phyloP scores from a whole-genome alignment of 192 early-diverging fungal genomes.

The Funneliformis mosseae region DNA sequence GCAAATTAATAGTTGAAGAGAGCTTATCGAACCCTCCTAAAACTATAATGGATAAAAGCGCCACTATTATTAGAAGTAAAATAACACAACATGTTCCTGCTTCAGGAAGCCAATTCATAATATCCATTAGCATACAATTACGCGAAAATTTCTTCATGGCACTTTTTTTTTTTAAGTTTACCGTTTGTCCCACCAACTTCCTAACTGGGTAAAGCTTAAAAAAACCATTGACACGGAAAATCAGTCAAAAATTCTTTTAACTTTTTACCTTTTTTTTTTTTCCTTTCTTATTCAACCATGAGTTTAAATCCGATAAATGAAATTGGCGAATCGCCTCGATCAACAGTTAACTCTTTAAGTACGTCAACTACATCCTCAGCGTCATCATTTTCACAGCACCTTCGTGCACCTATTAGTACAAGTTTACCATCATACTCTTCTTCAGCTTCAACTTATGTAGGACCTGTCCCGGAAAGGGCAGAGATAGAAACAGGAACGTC shows the following conservation, averaged over 20 bases:
- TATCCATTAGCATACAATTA: no score
- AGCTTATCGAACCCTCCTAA: neutral
- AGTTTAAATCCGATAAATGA: constrained; percentile 23
- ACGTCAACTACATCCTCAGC: constrained; percentile 28
- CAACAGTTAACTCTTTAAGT: constrained; percentile 25
- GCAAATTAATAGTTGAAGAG: neutral
- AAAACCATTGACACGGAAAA: no score
- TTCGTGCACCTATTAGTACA: constrained; percentile 22
- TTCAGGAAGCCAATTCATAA: no score
- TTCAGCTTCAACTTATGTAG: constrained; percentile 5
- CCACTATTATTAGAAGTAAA: neutral
- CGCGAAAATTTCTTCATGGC: no score
- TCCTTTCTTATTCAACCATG: constrained; percentile 13
- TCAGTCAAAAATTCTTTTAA: no score
- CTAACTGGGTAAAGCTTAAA: no score
- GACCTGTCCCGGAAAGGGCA: neutral
- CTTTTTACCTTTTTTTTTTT: no score
- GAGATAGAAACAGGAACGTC: neutral
- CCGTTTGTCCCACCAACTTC: no score
- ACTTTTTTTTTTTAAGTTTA: no score
- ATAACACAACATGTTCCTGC: no score
- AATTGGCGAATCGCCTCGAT: constrained; percentile 13
- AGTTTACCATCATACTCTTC: constrained; percentile 23
- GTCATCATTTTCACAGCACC: constrained; percentile 2
- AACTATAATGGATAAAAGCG: neutral